Evolutionary conservation across 1,284 basidiomycete species (phyloP).

Genomic region (Somion occarium): DNA sequence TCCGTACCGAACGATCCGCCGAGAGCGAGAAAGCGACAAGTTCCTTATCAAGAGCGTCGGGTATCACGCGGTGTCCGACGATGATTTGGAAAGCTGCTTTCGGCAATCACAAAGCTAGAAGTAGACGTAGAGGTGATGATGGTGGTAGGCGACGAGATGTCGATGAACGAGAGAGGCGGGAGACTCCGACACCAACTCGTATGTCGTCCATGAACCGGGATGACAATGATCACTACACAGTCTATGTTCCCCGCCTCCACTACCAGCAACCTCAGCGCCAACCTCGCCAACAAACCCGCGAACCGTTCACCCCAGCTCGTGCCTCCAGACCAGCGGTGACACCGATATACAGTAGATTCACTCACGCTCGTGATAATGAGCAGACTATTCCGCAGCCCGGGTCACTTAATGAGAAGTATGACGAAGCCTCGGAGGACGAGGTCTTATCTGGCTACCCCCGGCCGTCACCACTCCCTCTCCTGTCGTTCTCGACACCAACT

Average conservation of each 20-base stretch:
- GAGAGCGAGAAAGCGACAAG: neutral
- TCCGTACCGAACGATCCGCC: neutral
- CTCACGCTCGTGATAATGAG: neutral
- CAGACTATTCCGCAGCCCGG: neutral
- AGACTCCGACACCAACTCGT: neutral
- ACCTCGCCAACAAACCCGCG: neutral
- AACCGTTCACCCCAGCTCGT: conserved; percentile 3
- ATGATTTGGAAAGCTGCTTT: neutral
- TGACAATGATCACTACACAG: conserved; percentile 2
- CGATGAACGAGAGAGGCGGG: neutral
- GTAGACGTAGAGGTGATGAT: neutral
- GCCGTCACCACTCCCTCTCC: neutral
- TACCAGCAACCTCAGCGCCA: neutral
- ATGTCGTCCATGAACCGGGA: neutral
- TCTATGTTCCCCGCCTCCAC: neutral
- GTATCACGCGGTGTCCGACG: neutral
- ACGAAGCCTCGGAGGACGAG: neutral
- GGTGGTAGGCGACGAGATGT: neutral
- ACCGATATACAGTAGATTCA: neutral
- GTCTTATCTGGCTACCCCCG: neutral
- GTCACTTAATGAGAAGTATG: neutral
- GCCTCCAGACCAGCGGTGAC: neutral
- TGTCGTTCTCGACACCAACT: neutral
- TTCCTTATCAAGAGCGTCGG: neutral
- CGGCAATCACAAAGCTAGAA: neutral